phyloP scores from a whole-genome alignment of 2,329 filamentous ascomycete species.

The Ascochyta koolunga region DNA sequence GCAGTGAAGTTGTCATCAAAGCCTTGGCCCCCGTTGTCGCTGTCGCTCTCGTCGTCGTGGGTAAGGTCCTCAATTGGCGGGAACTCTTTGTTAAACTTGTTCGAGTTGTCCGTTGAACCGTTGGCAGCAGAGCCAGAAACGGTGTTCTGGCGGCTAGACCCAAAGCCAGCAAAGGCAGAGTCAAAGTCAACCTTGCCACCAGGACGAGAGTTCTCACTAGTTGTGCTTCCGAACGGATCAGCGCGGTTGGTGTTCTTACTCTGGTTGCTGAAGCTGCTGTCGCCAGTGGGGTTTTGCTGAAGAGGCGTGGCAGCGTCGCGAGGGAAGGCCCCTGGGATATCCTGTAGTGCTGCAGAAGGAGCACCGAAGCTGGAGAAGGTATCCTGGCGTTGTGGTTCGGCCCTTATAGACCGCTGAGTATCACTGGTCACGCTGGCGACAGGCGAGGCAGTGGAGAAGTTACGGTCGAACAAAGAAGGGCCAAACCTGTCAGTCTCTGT shows the following conservation, averaged over 20 bases:
- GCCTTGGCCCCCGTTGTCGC: slow-evolving; percentile 68
- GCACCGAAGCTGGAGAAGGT: slow-evolving; percentile 48
- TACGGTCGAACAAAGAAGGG: slow-evolving; percentile 45
- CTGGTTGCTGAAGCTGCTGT: slow-evolving; percentile 56
- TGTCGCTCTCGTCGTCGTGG: slow-evolving; percentile 81
- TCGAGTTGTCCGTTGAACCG: slow-evolving; percentile 45
- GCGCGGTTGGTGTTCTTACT: slow-evolving; percentile 50
- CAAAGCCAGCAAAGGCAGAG: slow-evolving; percentile 80
- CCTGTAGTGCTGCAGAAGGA: slow-evolving; percentile 32
- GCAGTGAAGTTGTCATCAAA: slow-evolving; percentile 94
- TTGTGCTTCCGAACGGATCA: slow-evolving; percentile 49
- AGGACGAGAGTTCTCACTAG: slow-evolving; percentile 40
- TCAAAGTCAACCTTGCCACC: slow-evolving; percentile 80
- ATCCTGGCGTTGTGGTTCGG: slow-evolving; percentile 49
- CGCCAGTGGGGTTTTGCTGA: slow-evolving; percentile 56
- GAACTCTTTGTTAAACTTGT: slow-evolving; percentile 76
- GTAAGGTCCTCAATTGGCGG: slow-evolving; percentile 90
- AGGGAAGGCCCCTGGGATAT: slow-evolving; percentile 58
- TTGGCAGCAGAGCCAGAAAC: slow-evolving; percentile 44
- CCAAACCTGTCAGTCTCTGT: slow-evolving; percentile 46
- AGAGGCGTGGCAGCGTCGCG: slow-evolving; percentile 50
- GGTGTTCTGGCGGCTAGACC: slow-evolving; percentile 57
- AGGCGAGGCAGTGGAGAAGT: slow-evolving; percentile 45
- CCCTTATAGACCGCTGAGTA: slow-evolving; percentile 41
- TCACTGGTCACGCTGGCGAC: slow-evolving; percentile 50